Evolutionary conservation across 768 basidiomycete species (phyloP).

Genomic region (Trametes coccinea): DNA sequence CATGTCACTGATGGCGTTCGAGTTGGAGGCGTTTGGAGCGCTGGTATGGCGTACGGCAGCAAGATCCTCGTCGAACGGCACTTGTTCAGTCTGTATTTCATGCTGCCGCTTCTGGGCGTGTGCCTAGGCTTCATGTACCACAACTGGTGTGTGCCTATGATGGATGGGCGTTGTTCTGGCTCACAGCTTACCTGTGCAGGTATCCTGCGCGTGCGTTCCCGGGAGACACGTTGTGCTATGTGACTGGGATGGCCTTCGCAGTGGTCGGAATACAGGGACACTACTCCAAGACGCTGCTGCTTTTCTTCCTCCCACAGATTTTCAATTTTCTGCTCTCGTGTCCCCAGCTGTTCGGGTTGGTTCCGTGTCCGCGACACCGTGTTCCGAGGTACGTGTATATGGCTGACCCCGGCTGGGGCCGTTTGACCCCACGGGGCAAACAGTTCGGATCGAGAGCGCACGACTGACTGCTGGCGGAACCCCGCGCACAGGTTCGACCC

Average conservation of each 20-base stretch:
- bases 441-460: not conserved
- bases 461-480: slow-evolving; percentile 3
- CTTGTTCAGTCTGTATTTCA: slow-evolving; percentile 95
- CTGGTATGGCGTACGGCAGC: slow-evolving; percentile 86
- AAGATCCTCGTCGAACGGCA: slow-evolving; percentile 88
- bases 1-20: slow-evolving; percentile 68
- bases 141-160: slow-evolving; percentile 72
- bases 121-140: slow-evolving; percentile 91
- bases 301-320: slow-evolving; percentile 97
- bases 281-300: slow-evolving; percentile 92
- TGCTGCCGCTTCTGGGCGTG: slow-evolving; percentile 91
- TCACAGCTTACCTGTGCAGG: slow-evolving; percentile 46
- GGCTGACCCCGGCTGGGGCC: not conserved
- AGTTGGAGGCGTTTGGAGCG: slow-evolving; percentile 77
- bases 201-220: slow-evolving; percentile 95
- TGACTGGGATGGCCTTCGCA: slow-evolving; percentile 97
- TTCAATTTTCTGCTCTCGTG: slow-evolving; percentile 96
- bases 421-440: slow-evolving; percentile 6
- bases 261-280: slow-evolving; percentile 97
- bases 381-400: slow-evolving; percentile 69
- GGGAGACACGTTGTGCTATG: slow-evolving; percentile 97
- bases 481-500: slow-evolving; percentile 61
- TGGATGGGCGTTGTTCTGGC: slow-evolving; percentile 1
- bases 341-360: slow-evolving; percentile 92
- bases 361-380: slow-evolving; percentile 92